A percentile compares a stretch with the other conserved stretches of the same genome.
These are phyloP conservation scores for Neurospora hispaniola DNA, from an alignment of 495 filamentous ascomycete species.

Conservation along the genomic window DNA sequence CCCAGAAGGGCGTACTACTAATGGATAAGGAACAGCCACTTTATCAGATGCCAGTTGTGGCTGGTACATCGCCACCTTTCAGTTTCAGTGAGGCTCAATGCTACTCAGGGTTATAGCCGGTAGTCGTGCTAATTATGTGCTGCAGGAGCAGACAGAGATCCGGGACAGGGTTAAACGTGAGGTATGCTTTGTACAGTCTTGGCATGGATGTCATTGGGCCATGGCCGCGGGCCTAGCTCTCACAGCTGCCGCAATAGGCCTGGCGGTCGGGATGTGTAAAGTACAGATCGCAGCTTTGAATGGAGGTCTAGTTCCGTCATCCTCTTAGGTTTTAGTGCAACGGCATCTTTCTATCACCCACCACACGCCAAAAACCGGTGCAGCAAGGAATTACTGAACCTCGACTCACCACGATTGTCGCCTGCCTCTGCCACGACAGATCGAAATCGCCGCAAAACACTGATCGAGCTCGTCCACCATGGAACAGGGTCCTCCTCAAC, in stretches of 20 bases:
- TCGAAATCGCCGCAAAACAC: background rate
- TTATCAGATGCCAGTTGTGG: background rate
- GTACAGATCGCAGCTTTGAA: background rate
- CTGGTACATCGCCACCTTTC: background rate
- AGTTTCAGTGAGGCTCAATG: background rate
- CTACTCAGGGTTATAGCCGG: background rate
- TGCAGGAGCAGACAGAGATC: background rate
- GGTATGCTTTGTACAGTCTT: background rate
- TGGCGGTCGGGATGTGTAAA: background rate
- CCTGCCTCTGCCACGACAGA: background rate
- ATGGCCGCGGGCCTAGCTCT: background rate
- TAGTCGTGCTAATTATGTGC: background rate
- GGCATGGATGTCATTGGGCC: background rate
- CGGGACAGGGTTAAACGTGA: background rate
- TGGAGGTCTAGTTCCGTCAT: background rate
- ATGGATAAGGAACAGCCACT: background rate
- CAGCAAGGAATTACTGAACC: background rate
- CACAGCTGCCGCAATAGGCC: background rate
- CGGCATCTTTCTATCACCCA: background rate
- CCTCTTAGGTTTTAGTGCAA: background rate
- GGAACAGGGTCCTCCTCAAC: conserved; percentile 4
- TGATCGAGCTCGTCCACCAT: conserved; percentile 9
- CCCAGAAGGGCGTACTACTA: background rate
- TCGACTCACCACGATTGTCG: background rate
- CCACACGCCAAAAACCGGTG: background rate